These are phyloP conservation scores for Lachnum nothofagi DNA, from an alignment of 2,329 filamentous ascomycete genomes.

Conservation along the genomic window DNA sequence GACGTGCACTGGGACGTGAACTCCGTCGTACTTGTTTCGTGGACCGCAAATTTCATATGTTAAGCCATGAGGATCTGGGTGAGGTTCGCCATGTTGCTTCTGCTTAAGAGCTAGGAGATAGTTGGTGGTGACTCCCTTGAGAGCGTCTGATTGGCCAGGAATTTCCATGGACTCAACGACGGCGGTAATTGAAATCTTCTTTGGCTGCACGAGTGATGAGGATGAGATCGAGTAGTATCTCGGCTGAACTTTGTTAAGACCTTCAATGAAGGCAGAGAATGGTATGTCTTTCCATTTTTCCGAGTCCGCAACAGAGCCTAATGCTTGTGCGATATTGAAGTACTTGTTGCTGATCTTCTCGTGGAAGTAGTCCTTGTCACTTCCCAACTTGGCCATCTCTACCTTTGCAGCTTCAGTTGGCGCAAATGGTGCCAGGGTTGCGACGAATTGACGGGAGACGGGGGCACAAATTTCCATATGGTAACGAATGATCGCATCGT, in stretches of 20 bases:
- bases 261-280: constrained; percentile 92
- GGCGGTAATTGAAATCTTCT: constrained; percentile 91
- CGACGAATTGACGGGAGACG: constrained; percentile 91
- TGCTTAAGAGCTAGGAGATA: constrained; percentile 92
- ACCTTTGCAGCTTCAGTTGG: constrained; percentile 79
- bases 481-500: constrained; percentile 87
- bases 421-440: constrained; percentile 81
- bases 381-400: constrained; percentile 82
- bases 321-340: constrained; percentile 83
- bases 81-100: constrained; percentile 85
- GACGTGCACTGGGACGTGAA: constrained; percentile 91
- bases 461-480: constrained; percentile 95
- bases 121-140: constrained; percentile 95
- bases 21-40: constrained; percentile 93
- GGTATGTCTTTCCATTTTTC: constrained; percentile 79
- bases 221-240: constrained; percentile 99
- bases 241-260: constrained; percentile 88
- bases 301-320: constrained; percentile 66
- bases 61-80: constrained; percentile 75
- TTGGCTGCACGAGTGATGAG: constrained; percentile 86
- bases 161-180: constrained; percentile 82
- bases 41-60: constrained; percentile 85
- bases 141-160: constrained; percentile 67
- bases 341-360: constrained; percentile 74
- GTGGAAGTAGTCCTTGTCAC: constrained; percentile 93